A percentile compares a stretch with the other conserved stretches of the same genome.
These are phyloP conservation scores for apple (Malus domestica) DNA, from an alignment of 306 rosid species.

Conservation along the genomic window ASM211411v1 NC_041803.1:5043001-5043500, in stretches of 20 bases:
- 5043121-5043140: constrained; percentile 1
- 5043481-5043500: constrained; percentile 91
- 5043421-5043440: constrained; percentile 76
- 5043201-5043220: background rate
- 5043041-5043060: constrained; percentile 23
- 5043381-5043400: constrained; percentile 66
- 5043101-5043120: background rate
- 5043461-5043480: constrained; percentile 95
- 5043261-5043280: background rate
- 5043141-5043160: background rate
- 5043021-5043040: constrained; percentile 2
- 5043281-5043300: background rate
- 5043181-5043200: background rate
- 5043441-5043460: constrained; percentile 87
- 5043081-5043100: background rate
- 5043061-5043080: constrained; percentile 5
- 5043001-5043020: background rate
- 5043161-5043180: background rate
- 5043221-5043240: background rate
- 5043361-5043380: background rate
- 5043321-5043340: background rate
- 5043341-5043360: background rate
- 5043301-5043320: background rate
- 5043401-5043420: constrained; percentile 89
- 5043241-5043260: background rate